phyloP scores from a whole-genome alignment of 2,329 filamentous ascomycete genomes.

The Colletotrichum somersetense region DNA sequence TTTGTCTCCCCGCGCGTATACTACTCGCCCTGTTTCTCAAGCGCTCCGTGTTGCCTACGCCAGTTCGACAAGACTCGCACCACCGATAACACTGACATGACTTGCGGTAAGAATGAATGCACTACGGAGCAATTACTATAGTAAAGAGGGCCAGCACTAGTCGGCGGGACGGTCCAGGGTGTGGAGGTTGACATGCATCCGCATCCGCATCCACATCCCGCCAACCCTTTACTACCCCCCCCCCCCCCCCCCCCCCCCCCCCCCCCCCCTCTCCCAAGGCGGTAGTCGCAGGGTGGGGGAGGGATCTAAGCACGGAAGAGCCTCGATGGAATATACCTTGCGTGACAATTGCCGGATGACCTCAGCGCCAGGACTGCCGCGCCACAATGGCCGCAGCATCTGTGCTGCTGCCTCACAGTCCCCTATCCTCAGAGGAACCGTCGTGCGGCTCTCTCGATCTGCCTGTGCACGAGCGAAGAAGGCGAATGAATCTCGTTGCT shows the following conservation, averaged over 20 bases:
- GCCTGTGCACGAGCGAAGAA: constrained; percentile 4
- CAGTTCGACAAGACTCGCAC: not conserved
- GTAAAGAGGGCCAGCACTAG: constrained; percentile 19
- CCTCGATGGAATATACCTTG: constrained; percentile 26
- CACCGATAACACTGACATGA: not conserved
- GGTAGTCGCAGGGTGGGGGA: not conserved
- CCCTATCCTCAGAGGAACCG: not conserved
- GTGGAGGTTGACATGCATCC: constrained; percentile 27
- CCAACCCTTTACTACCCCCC: not conserved
- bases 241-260: not conserved
- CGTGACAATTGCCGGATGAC: constrained; percentile 31
- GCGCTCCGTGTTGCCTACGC: not conserved
- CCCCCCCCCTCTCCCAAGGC: not conserved
- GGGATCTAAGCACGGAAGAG: constrained; percentile 27
- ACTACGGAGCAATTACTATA: not conserved
- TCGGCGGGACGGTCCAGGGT: constrained; percentile 28
- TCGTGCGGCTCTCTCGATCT: not conserved
- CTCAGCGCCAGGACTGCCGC: constrained; percentile 31
- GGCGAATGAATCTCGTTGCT: constrained; percentile 28
- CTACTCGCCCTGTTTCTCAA: not conserved
- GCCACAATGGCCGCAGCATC: constrained; percentile 32
- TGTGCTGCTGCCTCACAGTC: constrained; percentile 21
- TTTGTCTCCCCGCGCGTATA: not conserved
- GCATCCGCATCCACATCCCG: constrained; percentile 14
- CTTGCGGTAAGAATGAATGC: not conserved